Percentiles rank a stretch among this genome's conserved stretches.
Evolutionary conservation across 768 basidiomycete genomes (phyloP).

Genomic region (Hemileccinum impolitum): DNA sequence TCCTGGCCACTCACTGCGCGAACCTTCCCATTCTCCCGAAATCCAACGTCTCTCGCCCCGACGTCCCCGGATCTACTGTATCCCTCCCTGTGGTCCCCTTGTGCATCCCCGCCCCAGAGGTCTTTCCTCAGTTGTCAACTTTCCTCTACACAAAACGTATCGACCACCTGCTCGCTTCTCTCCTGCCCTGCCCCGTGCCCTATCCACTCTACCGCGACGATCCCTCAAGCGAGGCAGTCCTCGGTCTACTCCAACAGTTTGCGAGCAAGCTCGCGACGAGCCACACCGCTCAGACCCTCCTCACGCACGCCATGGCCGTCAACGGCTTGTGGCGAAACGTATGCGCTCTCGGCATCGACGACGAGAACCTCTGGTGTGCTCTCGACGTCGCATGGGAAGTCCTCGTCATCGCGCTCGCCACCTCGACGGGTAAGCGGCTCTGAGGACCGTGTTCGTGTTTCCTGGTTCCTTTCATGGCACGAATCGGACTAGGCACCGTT

Average conservation of each 20-base stretch:
- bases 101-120: constrained; percentile 64
- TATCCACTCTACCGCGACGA: constrained; percentile 21
- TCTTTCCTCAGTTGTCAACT: constrained; percentile 60
- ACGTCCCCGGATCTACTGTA: constrained; percentile 16
- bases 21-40: constrained; percentile 25
- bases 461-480: neutral
- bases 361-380: constrained; percentile 43
- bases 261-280: constrained; percentile 14
- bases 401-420: constrained; percentile 40
- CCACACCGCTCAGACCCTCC: constrained; percentile 26
- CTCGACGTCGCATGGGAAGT: constrained; percentile 50
- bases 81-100: constrained; percentile 65
- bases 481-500: constrained; percentile 11
- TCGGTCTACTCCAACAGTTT: constrained; percentile 12
- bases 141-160: constrained; percentile 71
- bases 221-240: constrained; percentile 17
- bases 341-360: constrained; percentile 48
- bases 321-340: constrained; percentile 53
- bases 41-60: constrained; percentile 13
- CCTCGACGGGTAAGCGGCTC: constrained; percentile 23
- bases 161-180: constrained; percentile 51
- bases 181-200: constrained; percentile 50
- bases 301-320: constrained; percentile 34
- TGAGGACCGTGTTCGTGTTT: constrained; percentile 1
- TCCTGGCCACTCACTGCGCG: constrained; percentile 31